Conservation (phyloP, 306 rosid species). For the Rosa lucieae region DNA sequence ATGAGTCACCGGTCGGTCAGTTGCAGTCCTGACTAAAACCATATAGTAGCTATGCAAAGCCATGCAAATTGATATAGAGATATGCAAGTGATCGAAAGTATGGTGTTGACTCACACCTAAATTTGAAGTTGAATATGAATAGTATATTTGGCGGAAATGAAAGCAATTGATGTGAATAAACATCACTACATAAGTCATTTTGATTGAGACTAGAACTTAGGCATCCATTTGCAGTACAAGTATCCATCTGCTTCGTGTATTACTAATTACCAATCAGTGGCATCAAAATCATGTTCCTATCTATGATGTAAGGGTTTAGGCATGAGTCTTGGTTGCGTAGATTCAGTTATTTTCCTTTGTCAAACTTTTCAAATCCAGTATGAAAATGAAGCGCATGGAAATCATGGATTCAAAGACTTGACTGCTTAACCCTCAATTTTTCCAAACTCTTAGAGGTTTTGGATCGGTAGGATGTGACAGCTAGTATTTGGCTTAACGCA, state of each 20-base stretch:
- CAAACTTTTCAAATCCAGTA: neutral
- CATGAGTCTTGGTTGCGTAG: neutral
- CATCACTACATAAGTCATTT: slow-evolving; percentile 1
- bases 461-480: neutral
- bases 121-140: neutral
- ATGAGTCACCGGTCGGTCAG: neutral
- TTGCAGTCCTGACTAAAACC: neutral
- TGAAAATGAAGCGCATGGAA: neutral
- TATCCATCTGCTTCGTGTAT: neutral
- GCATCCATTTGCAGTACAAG: neutral
- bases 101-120: neutral
- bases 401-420: neutral
- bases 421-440: neutral
- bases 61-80: neutral
- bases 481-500: neutral
- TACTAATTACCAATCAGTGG: neutral
- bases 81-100: neutral
- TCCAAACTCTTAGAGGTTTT: neutral
- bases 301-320: neutral
- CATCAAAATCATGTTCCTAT: neutral
- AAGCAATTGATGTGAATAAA: neutral
- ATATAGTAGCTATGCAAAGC: neutral
- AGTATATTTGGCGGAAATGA: neutral
- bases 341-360: neutral
- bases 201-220: neutral